These are phyloP conservation scores for Cutaneotrichosporon dermatis DNA, from an alignment of 1,284 basidiomycete genomes.

Conservation along the genomic window DNA sequence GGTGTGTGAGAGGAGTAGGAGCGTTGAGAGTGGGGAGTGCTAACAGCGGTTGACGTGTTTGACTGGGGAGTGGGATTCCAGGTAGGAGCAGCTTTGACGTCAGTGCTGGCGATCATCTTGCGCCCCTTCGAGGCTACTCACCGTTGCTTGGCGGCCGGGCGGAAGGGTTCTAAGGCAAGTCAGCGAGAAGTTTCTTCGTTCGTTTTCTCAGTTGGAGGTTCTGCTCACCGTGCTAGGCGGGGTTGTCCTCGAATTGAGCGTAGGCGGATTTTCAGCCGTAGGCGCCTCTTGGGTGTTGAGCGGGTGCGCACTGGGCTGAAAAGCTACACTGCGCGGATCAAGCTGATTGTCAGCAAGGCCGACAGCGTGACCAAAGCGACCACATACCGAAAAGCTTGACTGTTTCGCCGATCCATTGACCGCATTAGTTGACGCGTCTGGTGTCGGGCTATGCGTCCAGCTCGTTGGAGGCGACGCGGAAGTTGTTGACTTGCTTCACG, in stretches of 20 bases:
- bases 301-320: neutral
- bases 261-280: too few species aligned
- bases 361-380: too few species aligned
- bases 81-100: neutral
- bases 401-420: neutral
- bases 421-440: neutral
- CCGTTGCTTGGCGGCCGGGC: too few species aligned
- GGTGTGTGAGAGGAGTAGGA: neutral
- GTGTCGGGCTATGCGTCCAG: neutral
- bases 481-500: neutral
- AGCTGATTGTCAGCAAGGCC: neutral
- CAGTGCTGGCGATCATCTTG: neutral
- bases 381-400: neutral
- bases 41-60: neutral
- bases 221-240: too few species aligned
- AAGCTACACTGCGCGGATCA: slow-evolving; percentile 3
- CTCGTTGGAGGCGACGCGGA: neutral
- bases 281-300: too few species aligned
- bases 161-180: too few species aligned
- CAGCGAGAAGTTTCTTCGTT: too few species aligned
- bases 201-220: too few species aligned
- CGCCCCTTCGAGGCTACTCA: neutral
- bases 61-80: too few species aligned
- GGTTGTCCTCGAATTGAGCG: too few species aligned
- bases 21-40: slow-evolving; percentile 6